A percentile compares a stretch with the other conserved stretches of the same genome.
phyloP scores from a whole-genome alignment of 106 monocot species.

The Allium cepa region DNA sequence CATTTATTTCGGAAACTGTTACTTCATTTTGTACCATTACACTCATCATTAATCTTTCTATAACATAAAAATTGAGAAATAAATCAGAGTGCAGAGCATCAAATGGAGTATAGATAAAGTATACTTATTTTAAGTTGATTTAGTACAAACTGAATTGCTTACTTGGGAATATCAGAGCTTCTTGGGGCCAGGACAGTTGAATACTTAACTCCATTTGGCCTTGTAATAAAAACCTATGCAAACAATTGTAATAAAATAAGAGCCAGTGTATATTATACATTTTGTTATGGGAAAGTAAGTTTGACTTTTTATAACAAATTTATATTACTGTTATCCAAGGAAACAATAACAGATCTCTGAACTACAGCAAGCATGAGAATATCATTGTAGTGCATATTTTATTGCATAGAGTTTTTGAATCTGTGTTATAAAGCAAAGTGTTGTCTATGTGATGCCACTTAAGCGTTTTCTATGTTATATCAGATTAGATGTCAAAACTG shows the following conservation, averaged over 20 bases:
- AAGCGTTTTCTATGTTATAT: too few species aligned
- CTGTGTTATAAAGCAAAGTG: background rate
- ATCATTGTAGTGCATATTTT: background rate
- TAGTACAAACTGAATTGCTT: slow-evolving; percentile 5
- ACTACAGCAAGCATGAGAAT: background rate
- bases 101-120: background rate
- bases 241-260: background rate
- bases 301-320: background rate
- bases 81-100: background rate
- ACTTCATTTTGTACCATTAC: background rate
- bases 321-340: background rate
- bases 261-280: background rate
- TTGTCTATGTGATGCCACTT: too few species aligned
- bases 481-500: too few species aligned
- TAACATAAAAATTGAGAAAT: too few species aligned
- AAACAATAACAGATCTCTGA: background rate
- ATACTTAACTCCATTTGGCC: slow-evolving; percentile 50
- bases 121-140: background rate
- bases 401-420: background rate
- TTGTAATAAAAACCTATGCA: slow-evolving; percentile 66
- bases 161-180: slow-evolving; percentile 51
- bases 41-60: background rate
- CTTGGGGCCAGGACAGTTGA: slow-evolving; percentile 62
- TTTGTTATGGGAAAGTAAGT: too few species aligned
- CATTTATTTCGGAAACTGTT: background rate